A percentile compares a stretch with the other conserved stretches of the same genome.
Evolutionary conservation across 345 rosid species (phyloP).

Genomic region (Salix udensis): DNA sequence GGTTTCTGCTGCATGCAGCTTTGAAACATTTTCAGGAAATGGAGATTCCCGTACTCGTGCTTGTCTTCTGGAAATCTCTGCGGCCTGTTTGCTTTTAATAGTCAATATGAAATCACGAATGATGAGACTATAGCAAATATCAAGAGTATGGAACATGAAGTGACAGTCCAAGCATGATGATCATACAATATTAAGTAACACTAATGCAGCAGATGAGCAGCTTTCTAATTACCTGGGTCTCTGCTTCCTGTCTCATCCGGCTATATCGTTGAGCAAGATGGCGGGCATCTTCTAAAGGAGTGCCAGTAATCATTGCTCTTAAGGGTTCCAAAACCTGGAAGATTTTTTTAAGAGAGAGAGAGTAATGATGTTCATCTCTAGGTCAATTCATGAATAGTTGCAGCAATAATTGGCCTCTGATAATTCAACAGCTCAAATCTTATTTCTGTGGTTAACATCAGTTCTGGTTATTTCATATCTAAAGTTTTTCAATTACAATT

Average conservation of each 20-base stretch:
- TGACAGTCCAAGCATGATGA: background rate
- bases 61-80: slow-evolving; percentile 74
- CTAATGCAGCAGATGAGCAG: background rate
- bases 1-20: slow-evolving; percentile 79
- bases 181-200: background rate
- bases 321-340: slow-evolving; percentile 79
- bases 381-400: background rate
- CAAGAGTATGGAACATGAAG: slow-evolving; percentile 6
- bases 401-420: background rate
- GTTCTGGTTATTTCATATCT: background rate
- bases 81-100: slow-evolving; percentile 54
- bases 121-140: slow-evolving; percentile 19
- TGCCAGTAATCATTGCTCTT: slow-evolving; percentile 73
- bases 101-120: slow-evolving; percentile 22
- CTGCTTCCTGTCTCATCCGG: slow-evolving; percentile 99
- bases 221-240: slow-evolving; percentile 58
- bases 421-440: background rate
- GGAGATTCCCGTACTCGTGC: slow-evolving; percentile 76
- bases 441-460: background rate
- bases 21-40: slow-evolving; percentile 85
- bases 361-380: too few relatives aligned
- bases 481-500: background rate
- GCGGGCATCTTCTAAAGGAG: slow-evolving; percentile 91
- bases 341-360: background rate
- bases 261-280: slow-evolving; percentile 97